A percentile compares a stretch with the other conserved stretches of the same genome.
Conservation (phyloP, 1,284 basidiomycete species). For the Inonotus obliquus region DNA sequence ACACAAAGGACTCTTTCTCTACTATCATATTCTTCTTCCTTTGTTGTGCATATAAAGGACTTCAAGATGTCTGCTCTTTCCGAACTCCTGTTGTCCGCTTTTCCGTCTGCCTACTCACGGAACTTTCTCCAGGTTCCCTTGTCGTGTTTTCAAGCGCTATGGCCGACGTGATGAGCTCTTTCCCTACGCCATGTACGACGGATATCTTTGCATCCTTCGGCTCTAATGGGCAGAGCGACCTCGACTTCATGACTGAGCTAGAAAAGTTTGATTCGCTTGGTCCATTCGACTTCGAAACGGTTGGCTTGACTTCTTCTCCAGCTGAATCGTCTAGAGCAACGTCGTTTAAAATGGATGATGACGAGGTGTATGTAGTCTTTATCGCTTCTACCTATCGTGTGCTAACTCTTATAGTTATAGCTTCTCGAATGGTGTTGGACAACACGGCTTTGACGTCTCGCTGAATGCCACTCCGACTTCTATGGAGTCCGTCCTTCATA, state of each 20-base stretch:
- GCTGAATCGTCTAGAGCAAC: neutral
- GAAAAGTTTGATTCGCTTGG: neutral
- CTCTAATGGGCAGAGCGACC: neutral
- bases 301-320: neutral
- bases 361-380: neutral
- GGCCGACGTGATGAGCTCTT: neutral
- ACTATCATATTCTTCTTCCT: neutral
- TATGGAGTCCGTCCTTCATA: neutral
- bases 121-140: neutral
- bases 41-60: neutral
- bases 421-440: neutral
- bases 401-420: neutral
- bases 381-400: neutral
- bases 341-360: neutral
- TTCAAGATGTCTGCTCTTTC: neutral
- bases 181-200: neutral
- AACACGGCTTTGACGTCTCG: neutral
- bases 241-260: neutral
- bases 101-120: neutral
- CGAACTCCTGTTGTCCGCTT: neutral
- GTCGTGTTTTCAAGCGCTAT: neutral
- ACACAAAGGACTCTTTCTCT: constrained; percentile 9
- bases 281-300: neutral
- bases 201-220: neutral
- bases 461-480: neutral